A percentile compares a stretch with the other conserved stretches of the same genome.
Evolutionary conservation across 192 early-diverging fungal genomes (phyloP).

Genomic region (Coemansia sp.): DNA sequence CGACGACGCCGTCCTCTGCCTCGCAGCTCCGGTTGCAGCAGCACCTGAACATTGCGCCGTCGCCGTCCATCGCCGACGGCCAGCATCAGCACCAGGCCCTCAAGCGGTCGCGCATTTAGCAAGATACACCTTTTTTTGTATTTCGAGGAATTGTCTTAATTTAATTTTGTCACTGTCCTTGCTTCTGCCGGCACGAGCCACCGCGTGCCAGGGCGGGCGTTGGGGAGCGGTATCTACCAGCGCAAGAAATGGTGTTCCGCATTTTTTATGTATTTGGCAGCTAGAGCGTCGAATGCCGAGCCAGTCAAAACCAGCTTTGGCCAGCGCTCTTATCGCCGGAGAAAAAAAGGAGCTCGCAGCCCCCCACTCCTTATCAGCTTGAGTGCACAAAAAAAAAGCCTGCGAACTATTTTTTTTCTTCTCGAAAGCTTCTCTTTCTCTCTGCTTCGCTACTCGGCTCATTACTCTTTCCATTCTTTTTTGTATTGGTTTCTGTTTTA

Average conservation of each 20-base stretch:
- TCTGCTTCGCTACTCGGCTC: neutral
- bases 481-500: neutral
- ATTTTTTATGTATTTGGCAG: neutral
- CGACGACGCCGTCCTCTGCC: neutral
- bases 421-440: neutral
- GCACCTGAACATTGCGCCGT: conserved; percentile 26
- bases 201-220: neutral
- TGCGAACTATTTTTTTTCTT: neutral
- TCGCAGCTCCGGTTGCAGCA: conserved; percentile 15
- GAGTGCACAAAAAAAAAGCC: neutral
- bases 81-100: conserved; percentile 7
- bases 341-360: neutral
- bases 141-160: neutral
- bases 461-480: neutral
- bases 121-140: neutral
- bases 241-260: conserved; percentile 5
- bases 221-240: neutral
- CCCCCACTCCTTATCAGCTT: neutral
- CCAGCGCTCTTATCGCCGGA: neutral
- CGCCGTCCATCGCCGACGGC: neutral
- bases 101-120: conserved; percentile 22
- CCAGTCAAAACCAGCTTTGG: neutral
- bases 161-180: neutral
- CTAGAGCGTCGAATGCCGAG: neutral
- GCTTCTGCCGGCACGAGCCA: neutral